Base-by-base conservation (phyloP, 202 grass and related monocot species). In the Digitaria exilis region DNA sequence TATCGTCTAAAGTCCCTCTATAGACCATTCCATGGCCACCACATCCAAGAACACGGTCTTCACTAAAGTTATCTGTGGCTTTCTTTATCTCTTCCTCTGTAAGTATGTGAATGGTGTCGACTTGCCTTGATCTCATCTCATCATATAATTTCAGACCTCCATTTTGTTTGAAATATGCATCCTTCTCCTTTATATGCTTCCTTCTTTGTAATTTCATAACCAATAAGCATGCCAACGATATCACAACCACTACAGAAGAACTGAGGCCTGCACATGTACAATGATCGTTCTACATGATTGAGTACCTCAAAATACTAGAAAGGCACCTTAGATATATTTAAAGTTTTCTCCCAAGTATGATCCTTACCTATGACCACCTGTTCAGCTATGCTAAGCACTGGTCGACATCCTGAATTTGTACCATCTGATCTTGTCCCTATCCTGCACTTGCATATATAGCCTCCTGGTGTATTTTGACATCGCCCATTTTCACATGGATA, bases 11-110 rank as follows among this genome's bases (percentile, higher is more conserved):
- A 14, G 45, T 80, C 32, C 88, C 93, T 84, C 61, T 91, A 37
- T 91, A 96, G 1, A 96, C 94, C 29, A 71, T 77, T 11, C 90
- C 94, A 3, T 81, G 86, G 10, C 87, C 82, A 72, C 90, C 94
- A 0, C 43, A 71, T 15, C 90, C 93, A 71, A 91, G 19, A 14
- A 95, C 37, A 26, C 58, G 29, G 35, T 65, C 66, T 4, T 80
- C 46, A 0, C 30, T 31, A 2, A 76, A 92, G 82, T 88, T 82
- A 3, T 89, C 31, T 0, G 93, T 96, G 1, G 93, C 83, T 31
- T 37, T 63, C 63, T 83, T 75, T 34, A 92, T 84, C 25, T 94
- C 88, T 34, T 87, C 78, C 31, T 85, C 76, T 70, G 88, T 87
- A 31, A 87, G 83, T 64, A 91, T 44, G 6, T 0, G 25, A 7